Conservation (phyloP, 352 stramenopile genomes). For the Phytophthora hibernalis region DNA sequence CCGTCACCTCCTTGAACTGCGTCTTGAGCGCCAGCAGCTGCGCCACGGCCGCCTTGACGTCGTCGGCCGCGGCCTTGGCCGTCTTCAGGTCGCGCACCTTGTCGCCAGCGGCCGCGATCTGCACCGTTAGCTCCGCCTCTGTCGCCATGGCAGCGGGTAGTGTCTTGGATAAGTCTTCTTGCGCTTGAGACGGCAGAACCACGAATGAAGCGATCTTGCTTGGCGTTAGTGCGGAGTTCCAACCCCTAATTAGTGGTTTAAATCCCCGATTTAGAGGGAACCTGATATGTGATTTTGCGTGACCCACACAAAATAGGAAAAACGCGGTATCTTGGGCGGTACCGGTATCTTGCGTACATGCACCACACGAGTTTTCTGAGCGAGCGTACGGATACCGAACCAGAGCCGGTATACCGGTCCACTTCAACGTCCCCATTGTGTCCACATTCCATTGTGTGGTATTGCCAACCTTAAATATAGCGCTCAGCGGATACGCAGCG, state of each 20-base stretch:
- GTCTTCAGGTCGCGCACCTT: conserved; percentile 80
- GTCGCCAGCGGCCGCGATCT: conserved; percentile 73
- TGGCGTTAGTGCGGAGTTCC: background rate
- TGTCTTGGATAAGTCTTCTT: conserved; percentile 6
- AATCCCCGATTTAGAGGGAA: too few species aligned
- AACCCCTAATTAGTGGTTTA: too few species aligned
- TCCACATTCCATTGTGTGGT: background rate
- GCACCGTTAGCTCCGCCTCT: conserved; percentile 60
- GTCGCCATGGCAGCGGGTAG: conserved; percentile 41
- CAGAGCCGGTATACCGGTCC: background rate
- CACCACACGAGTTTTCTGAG: background rate
- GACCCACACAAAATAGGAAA: too few species aligned
- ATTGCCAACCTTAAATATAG: conserved; percentile 21
- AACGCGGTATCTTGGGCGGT: too few species aligned
- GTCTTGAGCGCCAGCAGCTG: conserved; percentile 76
- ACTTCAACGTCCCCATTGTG: background rate
- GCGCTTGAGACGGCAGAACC: conserved; percentile 34
- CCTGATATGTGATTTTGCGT: too few species aligned
- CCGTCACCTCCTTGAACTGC: conserved; percentile 80
- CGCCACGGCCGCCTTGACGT: conserved; percentile 58
- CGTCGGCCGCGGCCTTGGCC: conserved; percentile 60
- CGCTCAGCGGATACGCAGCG: conserved; percentile 34
- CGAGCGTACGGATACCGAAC: too few species aligned
- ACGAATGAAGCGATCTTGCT: conserved; percentile 40
- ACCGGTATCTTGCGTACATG: too few species aligned